Base-by-base conservation (phyloP, 345 rosid species). In the Triadica sebifera region DNA sequence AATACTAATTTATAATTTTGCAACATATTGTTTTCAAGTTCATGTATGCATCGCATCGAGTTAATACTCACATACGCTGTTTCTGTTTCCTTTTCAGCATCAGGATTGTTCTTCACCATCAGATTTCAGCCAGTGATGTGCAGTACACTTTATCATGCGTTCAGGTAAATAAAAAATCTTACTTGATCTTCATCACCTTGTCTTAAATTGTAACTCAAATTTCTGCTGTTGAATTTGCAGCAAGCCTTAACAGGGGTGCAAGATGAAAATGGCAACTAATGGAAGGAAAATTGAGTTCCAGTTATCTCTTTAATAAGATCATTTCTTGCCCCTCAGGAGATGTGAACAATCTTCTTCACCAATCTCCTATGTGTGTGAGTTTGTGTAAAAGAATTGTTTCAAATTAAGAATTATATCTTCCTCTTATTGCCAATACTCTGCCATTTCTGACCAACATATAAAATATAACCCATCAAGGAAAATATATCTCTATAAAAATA, bases 61-160 rank as follows among this genome's bases (percentile, higher is more conserved):
- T 67, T 29, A 60, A 61, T 38, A 29, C 3, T 1, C n/a, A n/a
- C 8, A 29, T 56, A 19, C n/a, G 29, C 0, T 58, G 50, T 66
- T 50, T 58, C 11, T 0, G 9, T 47, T 17, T 56, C 45, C 25
- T 12, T 82, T 77, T 71, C 90, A 94, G 97, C 41, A 80, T 92
- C 39, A 84, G 97, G 85, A 81, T 91, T 79, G 98, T 92, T 25
- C 75, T 92, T 38, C 97, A 92, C 82, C 87, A 94, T 80, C 98
- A 94, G 71, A 87, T 94, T 74, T 94, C 97, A 20, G 80, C 81
- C 37, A 84, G 81, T 24, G 98, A 94, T 74, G 90, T 92, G 77
- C 90, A 89, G 55, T 89, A 89, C 72, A 77, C 87, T 13, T 25
- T 89, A 65, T 86, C 91, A 47, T 87, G 93, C 85, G 76, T 92